Base-by-base conservation (phyloP, 768 basidiomycete genomes). In the Fomitopsis serialis region DNA sequence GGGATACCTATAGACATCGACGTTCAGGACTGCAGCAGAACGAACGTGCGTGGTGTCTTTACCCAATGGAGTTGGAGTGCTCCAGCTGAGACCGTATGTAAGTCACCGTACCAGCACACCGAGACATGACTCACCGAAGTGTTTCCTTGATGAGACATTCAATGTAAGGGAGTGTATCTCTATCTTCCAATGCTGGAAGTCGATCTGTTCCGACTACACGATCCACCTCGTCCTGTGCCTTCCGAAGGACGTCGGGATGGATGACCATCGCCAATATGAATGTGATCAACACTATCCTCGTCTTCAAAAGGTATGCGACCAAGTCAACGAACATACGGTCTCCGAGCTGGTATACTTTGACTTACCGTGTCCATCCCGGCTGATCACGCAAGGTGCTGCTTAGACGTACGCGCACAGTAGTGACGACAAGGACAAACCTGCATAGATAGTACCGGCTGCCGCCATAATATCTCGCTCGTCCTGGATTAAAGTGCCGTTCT, bases 181-280 rank as follows among this genome's bases (percentile, higher is more conserved):
- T 61, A 53, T 78, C 77, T 10, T 63, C 64, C 53, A 71, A 69
- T 11, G 61, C 65, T 7, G 75, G 74, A 1, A 76, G 66, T 0
- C 75, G 64, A 50, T 72, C 66, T 13, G 45, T 54, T 13, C 77
- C 77, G 13, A 75, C 59, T 4, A 76, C 72, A 2, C 60, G 45
- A 51, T 77, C 75, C 1, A 78, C 61, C 54, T 78, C 77, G 15
- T 63, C 62, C 46, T 75, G 75, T 11, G 73, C 76, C 48, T 67
- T 72, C 36, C 50, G 58, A 53, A 67, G 67, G 0, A 69, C 68
- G 2, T 74, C 70, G 0, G 75, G 76, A 54, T 73, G 63, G 9
- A 73, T 63, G 0, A 66, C 56, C 61, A 73, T 71, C 12, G 71
- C 73, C 24, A 76, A 64, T 59, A 77, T 70, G 53, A 77, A 70